These are phyloP conservation scores for Saturnispora gosingensis DNA, from an alignment of 805 yeast genomes.

Conservation along the genomic window DNA sequence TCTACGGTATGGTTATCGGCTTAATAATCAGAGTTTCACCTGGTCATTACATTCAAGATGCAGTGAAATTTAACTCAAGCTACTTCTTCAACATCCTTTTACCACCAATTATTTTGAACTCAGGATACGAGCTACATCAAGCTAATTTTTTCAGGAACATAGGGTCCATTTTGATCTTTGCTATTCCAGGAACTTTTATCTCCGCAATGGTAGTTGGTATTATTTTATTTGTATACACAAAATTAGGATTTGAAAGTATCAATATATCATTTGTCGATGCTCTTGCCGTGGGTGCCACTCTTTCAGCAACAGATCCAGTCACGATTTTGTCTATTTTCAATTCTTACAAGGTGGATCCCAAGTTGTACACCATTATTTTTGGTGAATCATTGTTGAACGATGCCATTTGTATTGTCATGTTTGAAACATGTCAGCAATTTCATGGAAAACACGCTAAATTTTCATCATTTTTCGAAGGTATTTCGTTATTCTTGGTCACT, in stretches of 20 bases:
- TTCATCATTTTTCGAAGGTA: slow-evolving; percentile 82
- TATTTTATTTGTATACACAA: slow-evolving; percentile 81
- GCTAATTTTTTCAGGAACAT: slow-evolving; percentile 90
- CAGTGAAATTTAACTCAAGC: slow-evolving; percentile 88
- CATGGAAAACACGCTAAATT: slow-evolving; percentile 76
- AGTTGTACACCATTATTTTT: slow-evolving; percentile 90
- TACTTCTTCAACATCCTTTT: slow-evolving; percentile 88
- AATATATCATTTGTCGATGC: slow-evolving; percentile 94
- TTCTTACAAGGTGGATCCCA: slow-evolving; percentile 97
- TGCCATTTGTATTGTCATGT: slow-evolving; percentile 98
- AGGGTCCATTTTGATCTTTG: slow-evolving; percentile 84
- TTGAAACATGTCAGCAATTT: slow-evolving; percentile 95
- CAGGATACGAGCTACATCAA: slow-evolving; percentile 95
- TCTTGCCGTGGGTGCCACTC: slow-evolving; percentile 92
- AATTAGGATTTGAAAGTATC: slow-evolving; percentile 82
- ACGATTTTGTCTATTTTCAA: slow-evolving; percentile 93
- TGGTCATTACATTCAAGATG: slow-evolving; percentile 94
- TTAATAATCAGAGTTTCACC: slow-evolving; percentile 83
- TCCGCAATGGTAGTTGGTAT: slow-evolving; percentile 88
- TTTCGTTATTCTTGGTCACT: slow-evolving; percentile 86
- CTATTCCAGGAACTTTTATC: slow-evolving; percentile 93
- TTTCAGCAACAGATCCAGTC: slow-evolving; percentile 97
- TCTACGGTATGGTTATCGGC: slow-evolving; percentile 96
- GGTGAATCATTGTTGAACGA: slow-evolving; percentile 95
- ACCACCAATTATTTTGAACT: slow-evolving; percentile 93